These are phyloP conservation scores for Penicillium dipodomyicola DNA, from an alignment of 495 filamentous ascomycete species.

Conservation along the genomic window DNA sequence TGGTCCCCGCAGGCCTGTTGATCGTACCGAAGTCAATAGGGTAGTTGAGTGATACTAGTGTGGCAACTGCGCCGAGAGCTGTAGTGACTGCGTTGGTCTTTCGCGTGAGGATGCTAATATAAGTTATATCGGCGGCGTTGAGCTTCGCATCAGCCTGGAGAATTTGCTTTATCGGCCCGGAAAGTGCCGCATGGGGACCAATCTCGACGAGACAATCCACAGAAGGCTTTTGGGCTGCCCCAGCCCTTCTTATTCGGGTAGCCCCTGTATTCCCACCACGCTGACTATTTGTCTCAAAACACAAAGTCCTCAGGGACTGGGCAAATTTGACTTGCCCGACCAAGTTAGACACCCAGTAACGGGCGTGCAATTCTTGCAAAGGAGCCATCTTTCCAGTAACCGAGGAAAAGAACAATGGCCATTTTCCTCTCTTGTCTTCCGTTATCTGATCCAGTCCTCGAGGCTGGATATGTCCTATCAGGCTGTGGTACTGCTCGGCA, in stretches of 20 bases:
- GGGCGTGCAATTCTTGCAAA: conserved; percentile 19
- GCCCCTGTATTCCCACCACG: background rate
- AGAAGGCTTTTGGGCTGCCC: conserved; percentile 17
- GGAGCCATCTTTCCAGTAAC: conserved; percentile 33
- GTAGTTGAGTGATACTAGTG: conserved; percentile 23
- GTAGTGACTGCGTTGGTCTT: conserved; percentile 23
- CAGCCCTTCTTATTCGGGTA: background rate
- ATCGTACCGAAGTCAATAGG: conserved; percentile 21
- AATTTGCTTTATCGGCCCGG: conserved; percentile 36
- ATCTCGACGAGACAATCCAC: conserved; percentile 49
- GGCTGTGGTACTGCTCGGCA: conserved; percentile 22
- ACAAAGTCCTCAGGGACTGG: conserved; percentile 29
- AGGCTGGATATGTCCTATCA: conserved; percentile 17
- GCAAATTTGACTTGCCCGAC: conserved; percentile 39
- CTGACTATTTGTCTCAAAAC: conserved; percentile 17
- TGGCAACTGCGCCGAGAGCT: conserved; percentile 18
- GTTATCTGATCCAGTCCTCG: background rate
- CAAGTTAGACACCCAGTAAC: conserved; percentile 45
- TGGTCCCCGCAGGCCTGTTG: conserved; percentile 18
- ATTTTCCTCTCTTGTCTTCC: background rate
- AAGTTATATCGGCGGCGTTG: conserved; percentile 19
- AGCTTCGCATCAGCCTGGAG: conserved; percentile 21
- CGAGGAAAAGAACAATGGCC: conserved; percentile 35
- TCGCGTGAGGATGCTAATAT: conserved; percentile 25
- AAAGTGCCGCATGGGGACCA: conserved; percentile 48